A percentile compares a stretch with the other conserved stretches of the same genome.
These are phyloP conservation scores for Pythium biforme DNA, from an alignment of 352 stramenopile genomes.

Conservation along the genomic window DNA sequence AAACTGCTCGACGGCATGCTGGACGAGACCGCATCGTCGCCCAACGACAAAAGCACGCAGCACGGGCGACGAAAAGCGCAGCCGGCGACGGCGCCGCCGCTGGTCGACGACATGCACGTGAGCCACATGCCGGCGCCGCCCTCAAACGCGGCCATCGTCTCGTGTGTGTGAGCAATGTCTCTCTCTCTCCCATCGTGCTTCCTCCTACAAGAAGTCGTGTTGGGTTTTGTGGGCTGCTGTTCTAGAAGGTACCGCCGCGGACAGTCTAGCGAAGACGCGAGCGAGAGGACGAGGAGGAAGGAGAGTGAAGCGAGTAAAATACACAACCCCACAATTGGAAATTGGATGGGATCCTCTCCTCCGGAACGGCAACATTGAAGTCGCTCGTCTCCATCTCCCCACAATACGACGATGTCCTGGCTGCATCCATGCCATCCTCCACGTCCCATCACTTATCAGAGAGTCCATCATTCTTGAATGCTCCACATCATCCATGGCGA, in stretches of 20 bases:
- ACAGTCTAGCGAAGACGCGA: neutral
- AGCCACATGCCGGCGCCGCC: slow-evolving; percentile 15
- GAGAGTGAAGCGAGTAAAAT: no score
- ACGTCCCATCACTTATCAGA: no score
- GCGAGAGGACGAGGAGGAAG: neutral
- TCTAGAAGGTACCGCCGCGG: neutral
- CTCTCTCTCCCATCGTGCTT: neutral
- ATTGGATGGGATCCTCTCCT: no score
- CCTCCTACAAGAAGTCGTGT: neutral
- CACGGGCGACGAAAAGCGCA: slow-evolving; percentile 16
- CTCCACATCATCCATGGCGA: no score
- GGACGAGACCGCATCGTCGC: slow-evolving; percentile 30
- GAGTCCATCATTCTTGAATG: no score
- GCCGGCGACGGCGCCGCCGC: slow-evolving; percentile 9
- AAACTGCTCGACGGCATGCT: slow-evolving; percentile 57
- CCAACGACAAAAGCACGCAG: neutral
- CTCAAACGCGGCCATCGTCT: slow-evolving; percentile 15
- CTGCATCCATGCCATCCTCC: no score
- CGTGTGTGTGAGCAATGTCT: slow-evolving; percentile 21
- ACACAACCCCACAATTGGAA: no score
- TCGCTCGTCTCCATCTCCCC: no score
- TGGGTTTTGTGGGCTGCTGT: neutral
- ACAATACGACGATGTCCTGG: no score
- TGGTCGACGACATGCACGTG: slow-evolving; percentile 23
- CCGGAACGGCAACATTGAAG: no score